Evolutionary conservation across 345 rosid genomes (phyloP).

Genomic region (Salix suchowensis): DNA sequence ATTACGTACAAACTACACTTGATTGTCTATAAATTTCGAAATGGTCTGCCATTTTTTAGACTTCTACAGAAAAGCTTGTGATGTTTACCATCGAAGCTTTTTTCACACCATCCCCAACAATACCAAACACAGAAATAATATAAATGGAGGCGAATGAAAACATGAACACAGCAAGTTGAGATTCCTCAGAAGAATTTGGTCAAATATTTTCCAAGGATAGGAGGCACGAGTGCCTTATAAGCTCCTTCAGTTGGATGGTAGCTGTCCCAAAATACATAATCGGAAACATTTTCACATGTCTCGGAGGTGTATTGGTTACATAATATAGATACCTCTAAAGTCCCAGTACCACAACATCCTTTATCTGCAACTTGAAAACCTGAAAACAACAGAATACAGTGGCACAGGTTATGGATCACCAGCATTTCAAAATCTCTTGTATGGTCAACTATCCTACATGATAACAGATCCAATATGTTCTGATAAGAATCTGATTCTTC

Average conservation of each 20-base stretch:
- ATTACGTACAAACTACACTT: background rate
- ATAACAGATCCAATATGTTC: background rate
- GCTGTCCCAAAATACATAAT: conserved; percentile 43
- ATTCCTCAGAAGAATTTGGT: background rate
- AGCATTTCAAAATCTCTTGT: background rate
- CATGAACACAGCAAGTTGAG: background rate
- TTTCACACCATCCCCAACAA: background rate
- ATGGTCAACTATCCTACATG: background rate
- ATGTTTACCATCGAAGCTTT: background rate
- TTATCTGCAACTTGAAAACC: conserved; percentile 35
- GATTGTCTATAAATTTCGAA: background rate
- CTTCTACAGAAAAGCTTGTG: background rate
- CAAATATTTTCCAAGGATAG: background rate
- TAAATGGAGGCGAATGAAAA: background rate
- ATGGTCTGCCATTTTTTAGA: background rate
- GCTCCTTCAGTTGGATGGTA: conserved; percentile 39
- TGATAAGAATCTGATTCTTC: background rate
- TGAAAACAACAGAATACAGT: conserved; percentile 5
- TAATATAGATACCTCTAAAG: conserved; percentile 19
- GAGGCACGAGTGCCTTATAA: conserved; percentile 13
- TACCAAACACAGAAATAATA: background rate
- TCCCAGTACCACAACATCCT: conserved; percentile 49
- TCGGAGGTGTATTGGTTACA: conserved; percentile 17
- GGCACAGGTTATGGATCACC: background rate
- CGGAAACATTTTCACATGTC: conserved; percentile 22